phyloP scores from a whole-genome alignment of 805 yeast genomes.

The Barnettozyma pratensis region DNA sequence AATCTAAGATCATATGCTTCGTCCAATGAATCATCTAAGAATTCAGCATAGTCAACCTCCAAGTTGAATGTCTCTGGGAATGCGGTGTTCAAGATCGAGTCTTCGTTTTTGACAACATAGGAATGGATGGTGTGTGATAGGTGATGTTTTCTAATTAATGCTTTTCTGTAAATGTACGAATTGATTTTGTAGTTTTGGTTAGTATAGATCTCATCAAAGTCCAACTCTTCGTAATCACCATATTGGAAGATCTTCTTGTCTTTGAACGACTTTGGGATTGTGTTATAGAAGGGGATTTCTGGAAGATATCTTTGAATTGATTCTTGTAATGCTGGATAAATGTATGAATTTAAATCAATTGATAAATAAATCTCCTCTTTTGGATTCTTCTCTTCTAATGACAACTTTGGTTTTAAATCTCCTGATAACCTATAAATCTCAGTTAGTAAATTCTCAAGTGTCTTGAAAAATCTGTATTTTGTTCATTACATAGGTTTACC shows the following conservation, averaged over 20 bases:
- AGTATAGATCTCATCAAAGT: constrained; percentile 57
- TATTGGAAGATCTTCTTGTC: constrained; percentile 55
- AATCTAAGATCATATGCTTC: constrained; percentile 86
- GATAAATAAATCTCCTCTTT: constrained; percentile 23
- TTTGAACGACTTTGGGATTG: neutral
- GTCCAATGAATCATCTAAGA: constrained; percentile 87
- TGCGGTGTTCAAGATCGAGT: constrained; percentile 50
- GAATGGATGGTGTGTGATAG: constrained; percentile 78
- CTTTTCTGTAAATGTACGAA: constrained; percentile 85
- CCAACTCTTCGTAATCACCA: constrained; percentile 86
- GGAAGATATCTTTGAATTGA: constrained; percentile 32
- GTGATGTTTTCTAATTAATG: constrained; percentile 85
- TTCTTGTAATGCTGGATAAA: constrained; percentile 32
- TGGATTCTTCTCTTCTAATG: neutral
- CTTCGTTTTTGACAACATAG: constrained; percentile 70
- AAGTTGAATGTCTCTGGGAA: constrained; percentile 74
- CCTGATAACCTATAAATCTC: neutral
- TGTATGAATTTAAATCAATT: constrained; percentile 33
- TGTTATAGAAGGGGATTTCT: constrained; percentile 16
- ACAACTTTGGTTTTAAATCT: neutral
- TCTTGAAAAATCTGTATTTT: neutral
- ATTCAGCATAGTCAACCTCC: constrained; percentile 94
- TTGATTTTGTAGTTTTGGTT: constrained; percentile 55
- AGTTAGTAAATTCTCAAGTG: neutral
- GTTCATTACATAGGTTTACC: neutral